A percentile compares a stretch with the other conserved stretches of the same genome.
Evolutionary conservation across 495 filamentous ascomycete species (phyloP).

Genomic region (Parachaetomium inaequale): DNA sequence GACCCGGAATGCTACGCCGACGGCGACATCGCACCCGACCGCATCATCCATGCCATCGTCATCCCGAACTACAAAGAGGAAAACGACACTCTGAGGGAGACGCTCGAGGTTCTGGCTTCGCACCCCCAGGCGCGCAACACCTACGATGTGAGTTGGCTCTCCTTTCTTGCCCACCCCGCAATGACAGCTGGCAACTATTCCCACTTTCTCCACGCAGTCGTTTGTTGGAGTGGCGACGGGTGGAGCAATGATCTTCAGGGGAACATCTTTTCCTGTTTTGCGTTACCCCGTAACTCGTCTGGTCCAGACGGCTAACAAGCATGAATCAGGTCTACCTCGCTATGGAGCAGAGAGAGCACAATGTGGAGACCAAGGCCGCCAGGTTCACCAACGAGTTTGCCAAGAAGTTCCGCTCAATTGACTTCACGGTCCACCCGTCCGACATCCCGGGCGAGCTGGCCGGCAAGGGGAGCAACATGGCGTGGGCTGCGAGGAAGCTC

Average conservation of each 20-base stretch:
- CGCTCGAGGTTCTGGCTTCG: constrained; percentile 60
- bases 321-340: constrained; percentile 60
- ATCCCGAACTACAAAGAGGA: constrained; percentile 70
- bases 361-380: constrained; percentile 52
- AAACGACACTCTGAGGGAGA: constrained; percentile 59
- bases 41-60: constrained; percentile 59
- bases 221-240: constrained; percentile 6
- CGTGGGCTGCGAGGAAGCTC: constrained; percentile 61
- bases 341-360: constrained; percentile 62
- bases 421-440: constrained; percentile 58
- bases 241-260: constrained; percentile 17
- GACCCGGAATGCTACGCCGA: constrained; percentile 42
- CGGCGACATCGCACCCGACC: constrained; percentile 37
- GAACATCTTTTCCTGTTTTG: constrained; percentile 10
- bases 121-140: constrained; percentile 58
- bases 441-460: constrained; percentile 60
- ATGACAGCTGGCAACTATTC: constrained; percentile 3
- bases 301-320: constrained; percentile 21
- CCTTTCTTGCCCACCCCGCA: background rate
- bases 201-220: background rate
- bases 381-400: constrained; percentile 52
- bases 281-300: constrained; percentile 2
- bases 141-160: constrained; percentile 60
- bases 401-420: constrained; percentile 58
- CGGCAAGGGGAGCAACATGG: constrained; percentile 66